Evolutionary conservation across 768 basidiomycete species (phyloP), one percentile per base, ranked within the genome.

Genomic region (Hortiboletus campestris): DNA sequence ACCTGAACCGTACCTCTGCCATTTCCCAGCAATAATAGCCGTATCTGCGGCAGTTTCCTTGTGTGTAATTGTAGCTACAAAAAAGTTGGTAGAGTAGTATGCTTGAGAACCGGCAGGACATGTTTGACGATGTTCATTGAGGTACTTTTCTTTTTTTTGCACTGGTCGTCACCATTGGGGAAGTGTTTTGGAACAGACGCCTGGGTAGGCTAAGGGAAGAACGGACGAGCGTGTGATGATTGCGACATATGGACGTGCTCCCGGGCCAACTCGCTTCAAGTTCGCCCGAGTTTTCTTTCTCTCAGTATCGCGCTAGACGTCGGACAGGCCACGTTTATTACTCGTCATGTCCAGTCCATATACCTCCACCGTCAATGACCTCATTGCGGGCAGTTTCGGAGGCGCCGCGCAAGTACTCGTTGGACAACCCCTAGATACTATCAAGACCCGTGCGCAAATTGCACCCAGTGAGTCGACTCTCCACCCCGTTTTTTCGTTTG

Each of bases 371-470:
- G 66, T 87, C 38, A 91, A 93, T 62, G 91, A 92, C 66, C 82
- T 98, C 29, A 71, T 95, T 22, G 89, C 94, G 0, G 95, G 95
- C 6, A 91, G 89, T 69, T 81, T 92, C 8, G 95, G 85, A 32
- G 96, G 96, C n/a, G 94, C 94, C 2, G 87, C 91, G 0, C 96
- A 98, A 64, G 95, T 98, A 13, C 76, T 98, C 12, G 89, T 94
- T n/a, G 94, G 95, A 3, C 95, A 96, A 62, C 92, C 91, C 2
- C 77, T 94, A 28, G 92, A 94, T 66, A 94, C 92, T 0, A 72
- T 94, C 70, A 94, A 94, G 78, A 92, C 91, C 22, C 81, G 92
- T 47, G 91, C 92, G 12, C 91, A 94, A 70, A 86, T 88, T 62
- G 89, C 91, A 35, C 88, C 91, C 17, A 84, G 94, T 94, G 64